phyloP scores from a whole-genome alignment of 768 basidiomycete species.

The Strobilomyces echinocephalus region DNA sequence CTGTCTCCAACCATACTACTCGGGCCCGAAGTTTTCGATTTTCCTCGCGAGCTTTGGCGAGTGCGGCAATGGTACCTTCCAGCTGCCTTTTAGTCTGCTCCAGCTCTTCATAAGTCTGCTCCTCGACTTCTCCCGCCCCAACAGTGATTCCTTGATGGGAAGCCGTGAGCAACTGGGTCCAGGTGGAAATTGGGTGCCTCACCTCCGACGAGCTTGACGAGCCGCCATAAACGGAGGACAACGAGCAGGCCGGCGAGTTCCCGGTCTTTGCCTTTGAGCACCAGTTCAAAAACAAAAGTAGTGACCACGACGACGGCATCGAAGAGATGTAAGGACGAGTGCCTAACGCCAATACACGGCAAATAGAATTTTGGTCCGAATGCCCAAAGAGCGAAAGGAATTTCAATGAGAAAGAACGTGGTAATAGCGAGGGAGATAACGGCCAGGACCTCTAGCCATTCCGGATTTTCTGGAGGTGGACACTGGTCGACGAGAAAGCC shows the following conservation, averaged over 20 bases:
- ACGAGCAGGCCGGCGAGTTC: constrained; percentile 71
- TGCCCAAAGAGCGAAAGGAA: constrained; percentile 64
- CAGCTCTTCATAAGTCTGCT: constrained; percentile 47
- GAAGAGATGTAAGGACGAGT: constrained; percentile 66
- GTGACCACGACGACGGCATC: constrained; percentile 67
- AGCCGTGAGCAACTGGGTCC: not conserved
- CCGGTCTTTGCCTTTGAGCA: constrained; percentile 60
- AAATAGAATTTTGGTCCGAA: constrained; percentile 59
- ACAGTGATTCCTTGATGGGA: constrained; percentile 59
- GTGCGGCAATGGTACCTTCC: constrained; percentile 37
- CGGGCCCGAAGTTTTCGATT: constrained; percentile 48
- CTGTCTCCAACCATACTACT: constrained; percentile 32
- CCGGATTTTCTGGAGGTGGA: constrained; percentile 39
- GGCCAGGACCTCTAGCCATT: constrained; percentile 60
- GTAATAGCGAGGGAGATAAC: constrained; percentile 65
- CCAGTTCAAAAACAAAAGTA: constrained; percentile 71
- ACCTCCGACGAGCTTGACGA: constrained; percentile 72
- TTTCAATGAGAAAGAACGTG: constrained; percentile 71
- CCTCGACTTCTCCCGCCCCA: constrained; percentile 67
- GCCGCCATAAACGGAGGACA: constrained; percentile 72
- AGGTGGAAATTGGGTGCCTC: constrained; percentile 4
- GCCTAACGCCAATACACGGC: constrained; percentile 51
- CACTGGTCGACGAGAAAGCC: constrained; percentile 58
- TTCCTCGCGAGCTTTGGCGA: constrained; percentile 47
- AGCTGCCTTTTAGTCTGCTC: constrained; percentile 47